Evolutionary conservation across 164 flowering plant species (phyloP), one percentile per base, ranked within the genome.

Genomic region (Kingdonia uniflora): DNA sequence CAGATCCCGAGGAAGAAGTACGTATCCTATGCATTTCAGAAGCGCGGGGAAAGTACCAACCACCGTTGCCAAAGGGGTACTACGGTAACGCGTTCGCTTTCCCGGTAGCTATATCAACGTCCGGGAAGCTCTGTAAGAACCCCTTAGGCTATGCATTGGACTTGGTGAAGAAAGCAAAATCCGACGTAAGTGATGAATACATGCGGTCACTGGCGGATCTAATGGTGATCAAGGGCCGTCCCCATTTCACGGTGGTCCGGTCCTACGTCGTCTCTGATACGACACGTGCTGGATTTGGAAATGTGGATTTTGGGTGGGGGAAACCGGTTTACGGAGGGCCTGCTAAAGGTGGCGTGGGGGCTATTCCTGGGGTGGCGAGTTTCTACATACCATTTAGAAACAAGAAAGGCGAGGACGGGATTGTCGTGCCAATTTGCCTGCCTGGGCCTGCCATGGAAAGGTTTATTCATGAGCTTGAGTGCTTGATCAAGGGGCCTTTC

Each of bases 301-400:
- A 76, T 1, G 63, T 80, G 16, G 86, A 85, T 19, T 76, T 75
- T 23, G 88, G 94, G 47, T 82, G 84, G 84, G 94, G 88, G 0
- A 70, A 59, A 38, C 51, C 82, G 0, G 65, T 46, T 0, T 80
- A 72, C 44, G 81, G 76, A 10, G 88, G 86, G 8, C 63, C 73
- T 0, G 72, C 79, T 11, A 78, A 70, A 39, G 75, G 71, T 0
- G 75, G 69, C 0, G 76, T 57, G 1, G 81, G 78, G 23, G 76
- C 67, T 37, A 57, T 74, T 7, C 76, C 78, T 6, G 80, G 81
- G 1, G 60, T 68, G 16, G 70, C 65, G 0, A 73, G 80, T 51
- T 76, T 71, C 42, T 74, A 59, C 41, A 61, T 70, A 14, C 68
- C 73, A 0, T 69, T 48, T 16, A 67, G 14, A 22, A 76, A 73